Evolutionary conservation across 2,329 filamentous ascomycete species (phyloP), one percentile per base, ranked within the genome.

Genomic region (Alternaria gaisen): DNA sequence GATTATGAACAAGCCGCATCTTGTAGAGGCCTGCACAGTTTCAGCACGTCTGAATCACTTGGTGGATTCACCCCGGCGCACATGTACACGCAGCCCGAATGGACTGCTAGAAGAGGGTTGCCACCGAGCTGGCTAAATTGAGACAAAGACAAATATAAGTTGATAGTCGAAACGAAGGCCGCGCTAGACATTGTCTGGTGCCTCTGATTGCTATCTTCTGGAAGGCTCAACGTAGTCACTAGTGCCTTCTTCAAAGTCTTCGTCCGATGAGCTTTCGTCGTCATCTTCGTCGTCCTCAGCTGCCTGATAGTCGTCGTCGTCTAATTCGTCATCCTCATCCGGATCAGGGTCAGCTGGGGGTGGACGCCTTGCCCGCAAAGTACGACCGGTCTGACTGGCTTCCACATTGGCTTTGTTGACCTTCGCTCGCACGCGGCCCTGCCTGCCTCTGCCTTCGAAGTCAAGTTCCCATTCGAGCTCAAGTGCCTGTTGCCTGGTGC

Each of bases 401-500:
- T 72, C 71, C n/a, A 34, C 58, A 28, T 64, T 61, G 1, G 65
- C 32, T 52, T 63, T 73, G 68, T 75, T 81, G 3, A 83, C 77
- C 60, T 80, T 83, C 4, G 81, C 69, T 44, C 74, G 72, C 16
- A 79, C 76, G 20, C 80, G 69, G 0, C 77, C 78, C 76, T 81
- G 81, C 28, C 77, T 77, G 0, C 79, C 80, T 46, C 73, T 75
- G 0, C 75, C 77, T 9, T 77, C 71, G 54, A 83, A 83, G 54
- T 80, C 77, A 47, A 84, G 60, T 36, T 63, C 74, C 81, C 82
- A 83, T 5, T 80, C 75, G 38, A 83, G 64, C 34, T 74, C 74
- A 24, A 83, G 63, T 51, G 14, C 67, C 1, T 74, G 72, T 46
- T 78, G 77, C 10, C 62, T 66, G 14, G 72, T 73, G 20, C 72